Conservation (phyloP, 2,329 filamentous ascomycete species). For the Neonectria faginata region DNA sequence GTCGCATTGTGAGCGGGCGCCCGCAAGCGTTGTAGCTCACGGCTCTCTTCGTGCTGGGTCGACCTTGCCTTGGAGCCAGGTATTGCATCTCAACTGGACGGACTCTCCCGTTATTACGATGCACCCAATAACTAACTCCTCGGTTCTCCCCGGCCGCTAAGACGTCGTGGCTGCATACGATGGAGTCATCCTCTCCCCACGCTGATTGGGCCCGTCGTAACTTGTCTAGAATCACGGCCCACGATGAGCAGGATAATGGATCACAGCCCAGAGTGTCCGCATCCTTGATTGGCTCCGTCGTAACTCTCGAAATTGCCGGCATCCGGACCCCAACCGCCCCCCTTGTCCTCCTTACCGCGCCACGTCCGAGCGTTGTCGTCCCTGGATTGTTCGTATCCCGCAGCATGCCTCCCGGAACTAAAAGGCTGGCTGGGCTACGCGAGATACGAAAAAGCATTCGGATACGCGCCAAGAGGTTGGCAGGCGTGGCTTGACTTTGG, state of each 20-base stretch:
- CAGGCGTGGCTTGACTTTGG: not conserved
- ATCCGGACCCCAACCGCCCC: not conserved
- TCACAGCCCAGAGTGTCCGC: too few species aligned
- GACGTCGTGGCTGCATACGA: not conserved
- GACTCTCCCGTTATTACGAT: conserved; percentile 10
- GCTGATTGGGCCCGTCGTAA: not conserved
- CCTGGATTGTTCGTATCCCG: not conserved
- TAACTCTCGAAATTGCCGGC: not conserved
- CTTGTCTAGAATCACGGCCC: not conserved
- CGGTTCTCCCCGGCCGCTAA: not conserved
- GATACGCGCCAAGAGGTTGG: not conserved
- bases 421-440: too few species aligned
- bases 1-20: too few species aligned
- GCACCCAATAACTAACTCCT: conserved; percentile 1
- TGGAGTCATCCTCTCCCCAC: not conserved
- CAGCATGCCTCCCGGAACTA: too few species aligned
- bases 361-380: not conserved
- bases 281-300: not conserved
- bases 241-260: not conserved
- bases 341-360: too few species aligned
- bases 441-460: not conserved
- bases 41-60: not conserved
- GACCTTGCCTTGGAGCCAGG: not conserved
- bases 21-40: too few species aligned
- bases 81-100: conserved; percentile 2